Conservation (phyloP, 352 stramenopile species). For the Phytophthora aleatoria region DNA sequence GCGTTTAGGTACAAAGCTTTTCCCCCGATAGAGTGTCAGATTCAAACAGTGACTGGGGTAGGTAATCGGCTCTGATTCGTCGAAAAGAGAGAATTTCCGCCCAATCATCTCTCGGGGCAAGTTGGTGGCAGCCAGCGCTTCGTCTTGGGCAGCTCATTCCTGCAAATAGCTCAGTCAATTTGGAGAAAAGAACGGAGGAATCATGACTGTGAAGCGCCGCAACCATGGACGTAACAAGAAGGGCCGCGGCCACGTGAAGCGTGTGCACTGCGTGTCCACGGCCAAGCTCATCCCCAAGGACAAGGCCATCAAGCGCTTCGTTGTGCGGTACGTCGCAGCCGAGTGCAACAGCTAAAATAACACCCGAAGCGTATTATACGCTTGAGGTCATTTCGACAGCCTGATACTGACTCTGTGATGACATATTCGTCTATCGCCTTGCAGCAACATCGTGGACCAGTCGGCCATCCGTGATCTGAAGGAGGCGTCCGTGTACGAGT, state of each 20-base stretch:
- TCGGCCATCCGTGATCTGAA: slow-evolving; percentile 98
- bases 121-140: slow-evolving; percentile 61
- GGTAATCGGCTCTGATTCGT: slow-evolving; percentile 21
- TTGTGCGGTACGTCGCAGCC: slow-evolving; percentile 77
- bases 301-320: slow-evolving; percentile 94
- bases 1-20: neutral
- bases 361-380: slow-evolving; percentile 6
- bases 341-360: slow-evolving; percentile 1
- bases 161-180: slow-evolving; percentile 54
- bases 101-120: slow-evolving; percentile 43
- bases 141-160: slow-evolving; percentile 17
- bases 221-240: slow-evolving; percentile 99
- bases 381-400: neutral
- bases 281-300: slow-evolving; percentile 99
- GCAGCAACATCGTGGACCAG: slow-evolving; percentile 98
- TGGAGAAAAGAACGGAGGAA: slow-evolving; percentile 89
- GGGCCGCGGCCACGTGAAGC: slow-evolving; percentile 98
- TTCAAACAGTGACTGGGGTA: neutral
- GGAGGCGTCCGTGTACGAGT: slow-evolving; percentile 98
- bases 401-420: slow-evolving; percentile 9
- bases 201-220: slow-evolving; percentile 99
- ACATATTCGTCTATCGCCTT: neutral
- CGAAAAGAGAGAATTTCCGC: slow-evolving; percentile 1
- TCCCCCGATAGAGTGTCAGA: slow-evolving; percentile 12
- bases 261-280: slow-evolving; percentile 98